Base-by-base conservation (phyloP, 148 eudicot genomes). In the Fagopyrum tataricum region DNA sequence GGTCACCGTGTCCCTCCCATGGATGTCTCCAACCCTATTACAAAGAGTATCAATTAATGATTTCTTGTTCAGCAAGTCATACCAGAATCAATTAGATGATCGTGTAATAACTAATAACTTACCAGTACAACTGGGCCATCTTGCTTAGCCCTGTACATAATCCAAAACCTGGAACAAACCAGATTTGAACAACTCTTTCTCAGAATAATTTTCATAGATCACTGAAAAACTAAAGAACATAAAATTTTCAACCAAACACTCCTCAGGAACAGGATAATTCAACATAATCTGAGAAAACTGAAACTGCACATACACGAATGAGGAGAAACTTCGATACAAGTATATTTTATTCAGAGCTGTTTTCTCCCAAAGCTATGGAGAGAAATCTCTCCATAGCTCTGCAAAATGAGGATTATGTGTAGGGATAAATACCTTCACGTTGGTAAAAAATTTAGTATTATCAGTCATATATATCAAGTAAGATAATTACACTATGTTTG, bases 61-160 rank as follows among this genome's bases (percentile, higher is more conserved):
- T 13, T 24, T 7, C 24, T 56, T 42, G 68, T 49, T 26, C 46
- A 64, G 51, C 42, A 37, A 15, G 23, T 48, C 15, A 11, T 21
- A 10, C 12, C 26, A 24, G 41, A 24, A 61, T 31, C 44, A 37
- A 6, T 37, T 37, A 62, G 68, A 62, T 62, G 2, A 37, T 49
- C 53, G 13, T 12, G 53, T 7, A n/a, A 70, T 8, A 14, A 5
- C 56, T 14, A 13, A 71, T 71, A 42, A 74, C 89, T 86, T 78
- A 93, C 98, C 97, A 93, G 76, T 64, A 93, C 97, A 78, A 93
- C 98, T 58, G 98, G 98, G 56, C 97, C 97, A 70, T 93, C 98
- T 81, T 93, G 85, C 90, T 91, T 93, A 73, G 98, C 98, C 77
- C 98, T 84, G 80, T 93, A 93, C 6, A 93, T 83, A 81, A 93